phyloP scores from a whole-genome alignment of 306 rosid species.

The Luffa acutangula region DNA sequence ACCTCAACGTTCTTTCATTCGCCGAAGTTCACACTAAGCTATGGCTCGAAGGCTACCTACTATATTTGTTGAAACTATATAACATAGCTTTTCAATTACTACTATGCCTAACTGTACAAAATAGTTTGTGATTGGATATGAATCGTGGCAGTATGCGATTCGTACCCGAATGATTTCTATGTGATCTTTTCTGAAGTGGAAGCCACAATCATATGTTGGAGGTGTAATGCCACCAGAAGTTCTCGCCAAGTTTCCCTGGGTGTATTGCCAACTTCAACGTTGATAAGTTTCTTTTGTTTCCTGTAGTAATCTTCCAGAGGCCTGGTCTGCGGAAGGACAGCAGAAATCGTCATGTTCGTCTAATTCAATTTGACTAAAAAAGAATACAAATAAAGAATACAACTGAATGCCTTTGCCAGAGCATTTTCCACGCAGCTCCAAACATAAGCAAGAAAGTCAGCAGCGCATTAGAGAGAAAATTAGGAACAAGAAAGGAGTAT shows the following conservation, averaged over 20 bases:
- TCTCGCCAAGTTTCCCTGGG: constrained; percentile 13
- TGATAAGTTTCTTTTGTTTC: constrained; percentile 7
- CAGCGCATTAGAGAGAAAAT: background rate
- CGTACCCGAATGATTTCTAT: background rate
- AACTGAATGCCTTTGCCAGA: no score
- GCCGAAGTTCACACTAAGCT: background rate
- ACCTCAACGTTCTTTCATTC: background rate
- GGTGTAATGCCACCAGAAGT: constrained; percentile 9
- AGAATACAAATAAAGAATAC: background rate
- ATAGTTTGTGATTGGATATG: background rate
- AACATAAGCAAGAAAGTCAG: background rate
- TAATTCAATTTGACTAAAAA: background rate
- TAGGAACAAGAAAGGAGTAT: background rate
- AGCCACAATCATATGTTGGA: background rate
- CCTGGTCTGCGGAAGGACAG: constrained; percentile 3
- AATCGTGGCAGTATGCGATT: background rate
- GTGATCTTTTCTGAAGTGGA: background rate
- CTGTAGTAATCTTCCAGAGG: constrained; percentile 12
- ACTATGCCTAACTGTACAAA: background rate
- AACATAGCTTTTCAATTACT: background rate
- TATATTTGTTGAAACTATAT: background rate
- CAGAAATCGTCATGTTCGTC: background rate
- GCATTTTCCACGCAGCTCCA: background rate
- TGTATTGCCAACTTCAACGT: constrained; percentile 8
- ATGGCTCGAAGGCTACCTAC: background rate